phyloP scores from a whole-genome alignment of 2,329 filamentous ascomycete species.

The Stylonectria norvegica region DNA sequence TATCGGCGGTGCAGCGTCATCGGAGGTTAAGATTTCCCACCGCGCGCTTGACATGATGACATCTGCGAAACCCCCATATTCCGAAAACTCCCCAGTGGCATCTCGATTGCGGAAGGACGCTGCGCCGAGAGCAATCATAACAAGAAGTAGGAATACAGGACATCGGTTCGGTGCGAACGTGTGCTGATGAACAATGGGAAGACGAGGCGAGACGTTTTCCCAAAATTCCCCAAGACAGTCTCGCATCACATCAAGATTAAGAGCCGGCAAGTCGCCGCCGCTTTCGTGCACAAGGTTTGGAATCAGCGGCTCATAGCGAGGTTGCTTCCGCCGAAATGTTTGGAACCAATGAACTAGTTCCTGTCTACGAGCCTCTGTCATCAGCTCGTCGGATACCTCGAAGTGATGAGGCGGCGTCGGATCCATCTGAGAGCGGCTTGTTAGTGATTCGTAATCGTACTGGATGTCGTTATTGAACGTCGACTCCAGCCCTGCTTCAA shows the following conservation, averaged over 20 bases:
- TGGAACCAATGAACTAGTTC: slow-evolving; percentile 45
- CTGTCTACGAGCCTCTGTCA: slow-evolving; percentile 43
- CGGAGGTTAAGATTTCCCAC: slow-evolving; percentile 79
- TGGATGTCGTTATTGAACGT: slow-evolving; percentile 50
- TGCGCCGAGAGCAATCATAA: slow-evolving; percentile 81
- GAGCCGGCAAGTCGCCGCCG: slow-evolving; percentile 41
- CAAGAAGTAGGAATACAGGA: slow-evolving; percentile 70
- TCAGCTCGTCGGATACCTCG: slow-evolving; percentile 41
- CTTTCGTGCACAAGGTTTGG: slow-evolving; percentile 37
- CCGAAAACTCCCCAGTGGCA: slow-evolving; percentile 49
- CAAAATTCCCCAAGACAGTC: slow-evolving; percentile 85
- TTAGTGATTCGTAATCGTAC: slow-evolving; percentile 50
- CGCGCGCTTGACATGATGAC: slow-evolving; percentile 69
- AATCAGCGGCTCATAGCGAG: slow-evolving; percentile 35
- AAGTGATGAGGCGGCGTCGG: slow-evolving; percentile 39
- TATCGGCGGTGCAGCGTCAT: slow-evolving; percentile 78
- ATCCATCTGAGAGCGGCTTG: slow-evolving; percentile 45
- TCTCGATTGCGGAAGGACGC: slow-evolving; percentile 67
- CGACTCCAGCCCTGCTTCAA: slow-evolving; percentile 49
- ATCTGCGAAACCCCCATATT: slow-evolving; percentile 48
- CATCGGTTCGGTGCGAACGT: slow-evolving; percentile 82
- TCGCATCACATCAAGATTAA: slow-evolving; percentile 79
- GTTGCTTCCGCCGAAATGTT: slow-evolving; percentile 42
- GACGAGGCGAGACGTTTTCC: slow-evolving; percentile 78
- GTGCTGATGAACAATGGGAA: slow-evolving; percentile 84